Conservation (phyloP, 2,329 filamentous ascomycete species). For the Fusarium sp. region DNA sequence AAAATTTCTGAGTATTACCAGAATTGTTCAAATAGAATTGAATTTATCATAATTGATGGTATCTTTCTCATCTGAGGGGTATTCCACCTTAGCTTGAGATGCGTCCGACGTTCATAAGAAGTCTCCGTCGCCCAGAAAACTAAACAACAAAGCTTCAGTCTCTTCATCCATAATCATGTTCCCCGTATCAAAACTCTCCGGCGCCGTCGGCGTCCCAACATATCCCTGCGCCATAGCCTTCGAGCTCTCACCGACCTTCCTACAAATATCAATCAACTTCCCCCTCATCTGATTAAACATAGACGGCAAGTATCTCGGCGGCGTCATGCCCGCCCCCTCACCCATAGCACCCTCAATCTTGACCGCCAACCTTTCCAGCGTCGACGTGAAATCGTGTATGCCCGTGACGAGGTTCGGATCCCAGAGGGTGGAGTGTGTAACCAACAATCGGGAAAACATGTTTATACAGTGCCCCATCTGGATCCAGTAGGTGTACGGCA, state of each 20-base stretch:
- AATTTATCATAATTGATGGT: rapidly evolving
- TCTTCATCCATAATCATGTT: constrained; percentile 1
- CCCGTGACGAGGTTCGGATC: constrained; percentile 1
- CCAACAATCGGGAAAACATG: constrained; percentile 10
- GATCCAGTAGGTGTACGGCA: constrained; percentile 14
- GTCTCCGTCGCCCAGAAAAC: not conserved
- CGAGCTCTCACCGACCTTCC: not conserved
- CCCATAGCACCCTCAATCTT: constrained; percentile 4
- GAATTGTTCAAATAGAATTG: rapidly evolving
- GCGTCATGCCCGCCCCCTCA: not conserved
- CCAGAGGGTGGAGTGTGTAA: constrained; percentile 11
- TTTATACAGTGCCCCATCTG: constrained; percentile 10
- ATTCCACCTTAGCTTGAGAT: not conserved
- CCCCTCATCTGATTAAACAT: not conserved
- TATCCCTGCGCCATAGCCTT: not conserved
- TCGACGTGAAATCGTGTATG: not conserved
- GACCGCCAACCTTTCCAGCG: not conserved
- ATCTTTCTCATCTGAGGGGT: not conserved
- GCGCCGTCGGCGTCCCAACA: not conserved
- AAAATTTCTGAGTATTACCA: rapidly evolving
- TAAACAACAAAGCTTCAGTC: not conserved
- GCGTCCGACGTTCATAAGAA: not conserved
- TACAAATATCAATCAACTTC: not conserved
- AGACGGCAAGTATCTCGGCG: not conserved
- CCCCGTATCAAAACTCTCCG: not conserved